Base-by-base conservation (phyloP, 164 flowering plant genomes). In the Vitis amurensis region DNA sequence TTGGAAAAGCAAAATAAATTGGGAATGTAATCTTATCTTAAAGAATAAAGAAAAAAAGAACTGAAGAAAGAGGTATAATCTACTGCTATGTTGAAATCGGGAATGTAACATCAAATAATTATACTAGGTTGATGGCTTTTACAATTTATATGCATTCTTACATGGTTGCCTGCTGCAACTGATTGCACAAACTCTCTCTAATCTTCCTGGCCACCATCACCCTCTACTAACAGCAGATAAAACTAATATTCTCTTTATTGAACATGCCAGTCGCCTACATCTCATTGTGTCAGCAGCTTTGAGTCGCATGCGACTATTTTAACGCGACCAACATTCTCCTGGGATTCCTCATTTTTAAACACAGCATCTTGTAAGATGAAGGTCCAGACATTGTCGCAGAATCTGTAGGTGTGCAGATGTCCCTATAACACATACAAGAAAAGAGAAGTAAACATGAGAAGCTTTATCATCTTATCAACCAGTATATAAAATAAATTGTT, bases 381-480 rank as follows among this genome's bases (percentile, higher is more conserved):
- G 64, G 92, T 88, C 92, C 92, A 88, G 3, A 88, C 92, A 75
- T 88, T 88, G 84, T 88, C 92, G 61, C 92, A 88, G 78, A 86
- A 88, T 60, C 88, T 69, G 73, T 88, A 88, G 12, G 87, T 88
- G 75, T 88, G 89, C 61, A 88, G 78, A 75, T 86, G 92, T 63
- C 92, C 92, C 89, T 88, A 85, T 37, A 64, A 9, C 27, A 64
- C 31, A n/a, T 6, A 31, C 47, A 64, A 59, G 23, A 13, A 16
- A 19, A 55, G n/a, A 59, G 12, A 11, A 61, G 12, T 16, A 9
- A 23, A 9, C 53, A 52, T 16, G 61, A 61, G 53, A 5, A 14
- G 44, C 7, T 3, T 3, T 37, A 37, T 37, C 4, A 37, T 37
- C 44, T 37, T 37, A 37, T 37, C 44, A 37, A 37, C 44, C 44